Percentiles rank a stretch among this genome's conserved stretches.
phyloP scores from a whole-genome alignment of 495 filamentous ascomycete genomes.

The Pseudoneurospora amorphoporcata region DNA sequence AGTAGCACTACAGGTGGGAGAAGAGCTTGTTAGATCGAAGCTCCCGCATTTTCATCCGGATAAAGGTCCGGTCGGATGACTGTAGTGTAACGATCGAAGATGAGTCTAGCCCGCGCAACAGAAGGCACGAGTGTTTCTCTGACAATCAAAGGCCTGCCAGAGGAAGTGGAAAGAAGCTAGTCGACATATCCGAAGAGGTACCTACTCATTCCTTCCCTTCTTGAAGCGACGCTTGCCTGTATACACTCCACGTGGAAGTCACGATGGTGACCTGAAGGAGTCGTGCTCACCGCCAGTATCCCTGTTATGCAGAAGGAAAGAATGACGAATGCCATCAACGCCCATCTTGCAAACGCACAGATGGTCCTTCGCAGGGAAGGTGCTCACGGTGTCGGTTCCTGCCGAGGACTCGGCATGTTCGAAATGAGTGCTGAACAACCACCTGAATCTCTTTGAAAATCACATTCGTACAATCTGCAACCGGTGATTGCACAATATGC shows the following conservation, averaged over 20 bases:
- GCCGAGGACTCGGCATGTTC: not conserved
- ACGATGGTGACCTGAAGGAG: not conserved
- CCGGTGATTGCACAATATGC: too few relatives aligned
- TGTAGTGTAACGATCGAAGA: not conserved
- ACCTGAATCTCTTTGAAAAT: not conserved
- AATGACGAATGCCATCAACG: not conserved
- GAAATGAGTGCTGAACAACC: not conserved
- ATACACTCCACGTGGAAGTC: not conserved
- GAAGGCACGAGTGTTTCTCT: not conserved
- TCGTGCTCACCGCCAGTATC: not conserved
- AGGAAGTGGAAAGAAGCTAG: not conserved
- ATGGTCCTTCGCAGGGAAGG: not conserved
- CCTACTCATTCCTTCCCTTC: not conserved
- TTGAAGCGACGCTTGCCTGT: not conserved
- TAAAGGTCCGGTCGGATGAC: not conserved
- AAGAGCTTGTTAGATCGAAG: not conserved
- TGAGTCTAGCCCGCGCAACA: not conserved
- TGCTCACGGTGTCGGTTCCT: not conserved
- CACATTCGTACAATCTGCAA: not conserved
- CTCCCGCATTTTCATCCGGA: not conserved
- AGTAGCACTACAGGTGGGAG: not conserved
- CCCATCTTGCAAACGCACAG: not conserved
- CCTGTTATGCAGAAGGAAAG: not conserved
- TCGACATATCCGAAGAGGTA: not conserved
- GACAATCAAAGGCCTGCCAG: not conserved